phyloP scores from a whole-genome alignment of 2,329 filamentous ascomycete species.

The Sclerotinia spermophila region DNA sequence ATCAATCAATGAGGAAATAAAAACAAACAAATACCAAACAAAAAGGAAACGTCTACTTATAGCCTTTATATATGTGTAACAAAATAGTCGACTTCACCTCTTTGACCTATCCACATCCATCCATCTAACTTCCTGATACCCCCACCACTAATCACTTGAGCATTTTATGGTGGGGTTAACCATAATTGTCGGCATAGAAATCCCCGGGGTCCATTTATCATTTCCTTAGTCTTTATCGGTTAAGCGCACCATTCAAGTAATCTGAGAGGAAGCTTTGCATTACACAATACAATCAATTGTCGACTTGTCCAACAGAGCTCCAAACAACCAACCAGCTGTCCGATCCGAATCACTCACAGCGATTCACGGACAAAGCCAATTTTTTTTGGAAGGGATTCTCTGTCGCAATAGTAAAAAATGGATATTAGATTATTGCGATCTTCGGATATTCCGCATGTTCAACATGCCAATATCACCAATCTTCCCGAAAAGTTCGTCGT shows the following conservation, averaged over 20 bases:
- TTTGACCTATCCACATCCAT: neutral
- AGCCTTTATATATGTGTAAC: neutral
- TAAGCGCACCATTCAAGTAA: neutral
- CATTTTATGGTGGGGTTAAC: neutral
- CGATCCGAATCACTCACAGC: neutral
- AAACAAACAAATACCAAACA: neutral
- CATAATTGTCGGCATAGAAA: slow-evolving; percentile 8
- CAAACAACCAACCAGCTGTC: neutral
- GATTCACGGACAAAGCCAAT: neutral
- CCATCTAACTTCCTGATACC: neutral
- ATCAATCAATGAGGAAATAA: neutral
- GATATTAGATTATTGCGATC: slow-evolving; percentile 84
- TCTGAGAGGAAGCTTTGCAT: neutral
- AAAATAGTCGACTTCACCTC: neutral
- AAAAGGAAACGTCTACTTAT: neutral
- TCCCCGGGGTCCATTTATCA: slow-evolving; percentile 1
- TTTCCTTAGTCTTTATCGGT: neutral
- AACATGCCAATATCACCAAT: slow-evolving; percentile 98
- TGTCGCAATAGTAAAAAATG: slow-evolving; percentile 51
- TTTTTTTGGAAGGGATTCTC: neutral
- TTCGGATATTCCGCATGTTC: slow-evolving; percentile 84
- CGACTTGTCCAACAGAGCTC: neutral
- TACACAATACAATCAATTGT: neutral
- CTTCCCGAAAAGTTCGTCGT: slow-evolving; percentile 75
- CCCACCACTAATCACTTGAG: neutral